Conservation (phyloP, 108 stramenopile genomes). For the Fistulifera solaris region DNA sequence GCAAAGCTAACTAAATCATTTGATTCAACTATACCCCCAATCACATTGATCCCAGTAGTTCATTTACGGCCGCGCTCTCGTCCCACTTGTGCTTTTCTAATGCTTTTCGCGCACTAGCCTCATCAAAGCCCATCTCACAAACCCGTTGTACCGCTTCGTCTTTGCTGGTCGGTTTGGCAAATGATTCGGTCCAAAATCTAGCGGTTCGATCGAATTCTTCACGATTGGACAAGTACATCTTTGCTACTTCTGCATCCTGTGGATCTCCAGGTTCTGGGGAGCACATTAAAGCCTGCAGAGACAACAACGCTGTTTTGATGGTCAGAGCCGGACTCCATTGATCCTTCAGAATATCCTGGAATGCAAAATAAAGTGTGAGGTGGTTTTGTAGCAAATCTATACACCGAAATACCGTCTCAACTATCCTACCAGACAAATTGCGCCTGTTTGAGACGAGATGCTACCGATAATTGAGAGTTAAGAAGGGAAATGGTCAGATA, state of each 20-base stretch:
- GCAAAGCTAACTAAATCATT: too few species aligned
- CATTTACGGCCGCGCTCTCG: conserved; percentile 85
- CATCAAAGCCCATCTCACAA: conserved; percentile 96
- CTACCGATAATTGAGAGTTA: too few species aligned
- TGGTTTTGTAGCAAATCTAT: background rate
- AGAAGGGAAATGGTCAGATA: too few species aligned
- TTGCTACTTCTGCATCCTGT: conserved; percentile 93
- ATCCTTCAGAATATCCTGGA: conserved; percentile 94
- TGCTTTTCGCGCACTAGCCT: conserved; percentile 66
- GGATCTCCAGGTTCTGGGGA: conserved; percentile 90
- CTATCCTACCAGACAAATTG: conserved; percentile 84
- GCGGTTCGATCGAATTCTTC: conserved; percentile 80
- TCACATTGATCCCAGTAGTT: conserved; percentile 47
- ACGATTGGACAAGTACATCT: conserved; percentile 79
- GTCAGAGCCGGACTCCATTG: conserved; percentile 97
- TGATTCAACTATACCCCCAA: too few species aligned
- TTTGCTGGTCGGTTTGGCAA: conserved; percentile 69
- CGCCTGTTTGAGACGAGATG: conserved; percentile 91
- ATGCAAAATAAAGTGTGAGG: background rate
- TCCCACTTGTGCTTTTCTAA: conserved; percentile 85
- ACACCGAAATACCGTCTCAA: too few species aligned
- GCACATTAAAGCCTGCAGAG: conserved; percentile 87
- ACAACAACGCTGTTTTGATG: conserved; percentile 90
- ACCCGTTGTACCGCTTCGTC: conserved; percentile 69
- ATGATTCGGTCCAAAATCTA: conserved; percentile 88